A percentile compares a stretch with the other conserved stretches of the same genome.
phyloP scores from a whole-genome alignment of 441 rosid genomes.

The Arabidopsis lyrata region DNA sequence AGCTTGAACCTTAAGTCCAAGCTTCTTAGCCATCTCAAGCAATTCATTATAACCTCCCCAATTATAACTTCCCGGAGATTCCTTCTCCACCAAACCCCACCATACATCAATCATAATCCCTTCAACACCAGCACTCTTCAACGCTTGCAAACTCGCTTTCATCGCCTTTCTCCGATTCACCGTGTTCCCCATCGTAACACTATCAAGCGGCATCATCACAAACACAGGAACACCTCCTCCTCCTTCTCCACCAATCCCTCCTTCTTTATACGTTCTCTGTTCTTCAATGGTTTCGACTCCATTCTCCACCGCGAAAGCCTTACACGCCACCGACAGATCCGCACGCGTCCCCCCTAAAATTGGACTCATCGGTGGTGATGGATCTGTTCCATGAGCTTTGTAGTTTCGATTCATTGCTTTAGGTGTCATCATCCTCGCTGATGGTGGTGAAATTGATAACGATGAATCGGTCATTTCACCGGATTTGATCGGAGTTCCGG shows the following conservation, averaged over 20 bases:
- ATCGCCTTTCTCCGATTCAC: slow-evolving; percentile 88
- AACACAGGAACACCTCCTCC: slow-evolving; percentile 91
- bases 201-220: slow-evolving; percentile 98
- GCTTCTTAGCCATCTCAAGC: slow-evolving; percentile 80
- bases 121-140: slow-evolving; percentile 95
- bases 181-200: slow-evolving; percentile 76
- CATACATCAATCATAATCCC: slow-evolving; percentile 96
- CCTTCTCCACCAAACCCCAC: slow-evolving; percentile 99
- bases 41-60: slow-evolving; percentile 94
- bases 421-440: slow-evolving; percentile 51
- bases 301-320: slow-evolving; percentile 55
- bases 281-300: slow-evolving; percentile 31
- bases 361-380: slow-evolving; percentile 75
- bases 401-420: slow-evolving; percentile 47
- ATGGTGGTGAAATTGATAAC: slow-evolving; percentile 54
- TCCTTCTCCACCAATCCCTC: slow-evolving; percentile 45
- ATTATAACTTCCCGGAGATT: slow-evolving; percentile 75
- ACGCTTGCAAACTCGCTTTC: slow-evolving; percentile 88
- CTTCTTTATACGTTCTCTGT: slow-evolving; percentile 51
- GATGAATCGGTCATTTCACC: slow-evolving; percentile 47
- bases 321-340: slow-evolving; percentile 78
- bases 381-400: slow-evolving; percentile 47
- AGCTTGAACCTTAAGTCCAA: slow-evolving; percentile 94
- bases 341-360: slow-evolving; percentile 54
- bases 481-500: slow-evolving; percentile 59